phyloP scores from a whole-genome alignment of 176 grass and related monocot genomes.

The Canna indica region DNA sequence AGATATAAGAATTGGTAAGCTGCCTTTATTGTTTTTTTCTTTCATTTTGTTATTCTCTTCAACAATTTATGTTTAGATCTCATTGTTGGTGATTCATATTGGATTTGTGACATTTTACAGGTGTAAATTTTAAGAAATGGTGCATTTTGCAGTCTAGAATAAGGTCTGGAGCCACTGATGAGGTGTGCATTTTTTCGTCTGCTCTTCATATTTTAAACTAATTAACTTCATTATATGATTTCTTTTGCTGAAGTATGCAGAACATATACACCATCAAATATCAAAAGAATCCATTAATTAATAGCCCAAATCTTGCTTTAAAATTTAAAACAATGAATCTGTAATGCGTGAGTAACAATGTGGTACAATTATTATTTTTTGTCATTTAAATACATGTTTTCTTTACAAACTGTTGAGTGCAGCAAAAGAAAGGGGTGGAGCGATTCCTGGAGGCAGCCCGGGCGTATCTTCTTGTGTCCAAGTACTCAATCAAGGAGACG shows the following conservation, averaged over 20 bases:
- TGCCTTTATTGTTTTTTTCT: slow-evolving; percentile 12
- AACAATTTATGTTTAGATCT: neutral
- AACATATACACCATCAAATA: too few relatives aligned
- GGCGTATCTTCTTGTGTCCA: slow-evolving; percentile 35
- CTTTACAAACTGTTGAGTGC: slow-evolving; percentile 14
- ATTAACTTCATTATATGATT: neutral
- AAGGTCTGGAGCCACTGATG: slow-evolving; percentile 85
- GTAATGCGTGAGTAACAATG: too few relatives aligned
- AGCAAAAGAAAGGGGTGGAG: slow-evolving; percentile 79
- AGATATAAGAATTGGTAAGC: slow-evolving; percentile 83
- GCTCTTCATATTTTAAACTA: slow-evolving; percentile 4
- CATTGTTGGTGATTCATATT: slow-evolving; percentile 15
- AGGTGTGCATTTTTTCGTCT: slow-evolving; percentile 37
- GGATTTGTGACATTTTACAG: slow-evolving; percentile 34
- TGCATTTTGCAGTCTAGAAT: slow-evolving; percentile 98
- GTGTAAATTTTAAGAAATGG: slow-evolving; percentile 95
- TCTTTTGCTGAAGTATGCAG: too few relatives aligned
- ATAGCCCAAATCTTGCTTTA: too few relatives aligned
- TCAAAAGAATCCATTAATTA: too few relatives aligned
- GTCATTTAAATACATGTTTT: too few relatives aligned
- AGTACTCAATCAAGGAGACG: slow-evolving; percentile 24
- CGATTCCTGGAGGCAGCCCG: slow-evolving; percentile 64
- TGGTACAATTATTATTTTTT: too few relatives aligned
- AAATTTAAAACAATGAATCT: too few relatives aligned
- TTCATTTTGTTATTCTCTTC: neutral